Base-by-base conservation (phyloP, 352 stramenopile species). In the Stramenopiles sp. region DNA sequence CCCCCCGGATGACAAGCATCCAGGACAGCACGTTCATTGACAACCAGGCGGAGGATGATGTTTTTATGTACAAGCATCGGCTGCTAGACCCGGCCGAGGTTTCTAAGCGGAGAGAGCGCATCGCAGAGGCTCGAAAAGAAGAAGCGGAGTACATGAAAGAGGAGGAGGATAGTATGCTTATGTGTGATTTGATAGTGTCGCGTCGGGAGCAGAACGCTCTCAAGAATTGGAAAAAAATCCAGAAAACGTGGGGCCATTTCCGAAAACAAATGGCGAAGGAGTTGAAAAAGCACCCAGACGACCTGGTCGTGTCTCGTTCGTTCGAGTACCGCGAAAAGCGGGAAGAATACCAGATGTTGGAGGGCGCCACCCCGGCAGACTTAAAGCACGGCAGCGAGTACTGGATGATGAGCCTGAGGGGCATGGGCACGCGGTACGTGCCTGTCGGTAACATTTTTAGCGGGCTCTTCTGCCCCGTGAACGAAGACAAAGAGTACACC, bases 401-500 rank as follows among this genome's bases (percentile, higher is more conserved):
- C 53, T 96, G 90, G 89, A 80, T 91, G n/a, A 92, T 93, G 79
- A 91, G 81, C 49, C 77, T 96, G 31, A 84, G 89, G 1, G 83
- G 85, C 49, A 84, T 92, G 63, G 87, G 87, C 31, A 92, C 88
- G 34, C 87, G 89, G 34, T 91, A 83, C 35, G 88, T 94, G 12
- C 86, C 83, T 1, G 88, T 96, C 33, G 90, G 90, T 0, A 95
- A 95, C 74, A 92, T 95, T 75, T 96, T 96, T 77, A 94, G 84
- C 43, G 90, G 89, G 0, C 81, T 96, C 6, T 94, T 86, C 76
- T 95, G 86, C 76, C 87, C 86, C 3, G 89, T 94, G 43, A 81
- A 86, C 12, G 85, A 92, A 73, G 87, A 82, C 74, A 83, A 81
- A 32, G 80, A 78, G 33, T 69, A 87, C 4, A 84, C 84, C 18